phyloP scores from a whole-genome alignment of 2,329 filamentous ascomycete species.

The Aspergillus bombycis region DNA sequence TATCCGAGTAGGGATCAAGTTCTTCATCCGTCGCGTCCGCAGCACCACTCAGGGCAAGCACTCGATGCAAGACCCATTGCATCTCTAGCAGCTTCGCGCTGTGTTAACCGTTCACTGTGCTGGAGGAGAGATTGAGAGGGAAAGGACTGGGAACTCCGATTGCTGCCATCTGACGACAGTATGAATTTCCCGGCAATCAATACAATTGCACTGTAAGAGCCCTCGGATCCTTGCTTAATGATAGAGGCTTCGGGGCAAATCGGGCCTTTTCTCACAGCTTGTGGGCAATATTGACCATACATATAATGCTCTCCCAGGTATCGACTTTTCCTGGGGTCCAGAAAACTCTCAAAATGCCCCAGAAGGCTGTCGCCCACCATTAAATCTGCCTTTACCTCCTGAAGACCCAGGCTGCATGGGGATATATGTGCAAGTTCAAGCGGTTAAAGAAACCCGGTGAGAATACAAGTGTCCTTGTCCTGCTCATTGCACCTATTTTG shows the following conservation, averaged over 20 bases:
- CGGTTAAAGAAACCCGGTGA: neutral
- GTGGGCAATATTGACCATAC: neutral
- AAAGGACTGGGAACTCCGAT: neutral
- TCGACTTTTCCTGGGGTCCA: neutral
- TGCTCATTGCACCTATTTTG: neutral
- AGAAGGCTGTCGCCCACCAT: no score
- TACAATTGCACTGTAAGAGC: neutral
- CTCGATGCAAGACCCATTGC: no score
- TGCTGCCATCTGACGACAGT: neutral
- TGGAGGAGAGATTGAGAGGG: neutral
- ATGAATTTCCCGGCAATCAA: neutral
- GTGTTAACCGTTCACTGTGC: neutral
- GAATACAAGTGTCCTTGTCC: neutral
- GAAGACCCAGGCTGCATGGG: neutral
- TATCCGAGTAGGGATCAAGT: no score
- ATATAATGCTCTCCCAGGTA: neutral
- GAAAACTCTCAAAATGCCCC: neutral
- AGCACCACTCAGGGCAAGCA: no score
- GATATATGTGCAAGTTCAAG: neutral
- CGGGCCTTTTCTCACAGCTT: neutral
- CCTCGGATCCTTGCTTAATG: neutral
- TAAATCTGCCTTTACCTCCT: fast-evolving
- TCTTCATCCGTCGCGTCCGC: no score
- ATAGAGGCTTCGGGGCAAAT: neutral
- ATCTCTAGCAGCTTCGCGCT: neutral